Base-by-base conservation (phyloP, 2,329 filamentous ascomycete species). In the Colletotrichum sp. region DNA sequence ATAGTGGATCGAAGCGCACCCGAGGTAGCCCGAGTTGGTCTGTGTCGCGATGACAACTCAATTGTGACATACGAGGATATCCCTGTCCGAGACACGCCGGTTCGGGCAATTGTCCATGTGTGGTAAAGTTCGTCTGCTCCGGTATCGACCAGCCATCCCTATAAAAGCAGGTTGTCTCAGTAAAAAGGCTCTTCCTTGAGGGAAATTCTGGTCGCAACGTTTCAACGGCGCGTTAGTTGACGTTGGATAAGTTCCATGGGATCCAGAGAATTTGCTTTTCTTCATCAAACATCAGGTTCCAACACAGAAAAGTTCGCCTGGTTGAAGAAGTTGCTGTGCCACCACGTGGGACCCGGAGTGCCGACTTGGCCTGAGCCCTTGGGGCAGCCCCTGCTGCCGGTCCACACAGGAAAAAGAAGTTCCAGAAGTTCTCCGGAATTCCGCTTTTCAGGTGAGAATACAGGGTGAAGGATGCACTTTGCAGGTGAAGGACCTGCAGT, bases 401-500 rank as follows among this genome's bases (percentile, higher is more conserved):
- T 55, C 55, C 63, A 68, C 69, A 30, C 16, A 27, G 27, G n/a
- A 27, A n/a, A 39, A 22, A 29, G 22, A 57, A 57, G 59, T 75
- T 72, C 63, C 55, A 72, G 62, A 72, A 55, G 72, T 32, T 52
- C 39, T 67, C n/a, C 22, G 30, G 19, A 32, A 68, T 67, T 22
- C 63, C 63, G 63, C 69, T 75, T 72, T 68, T 75, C 55, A 67
- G 69, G 55, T 72, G 72, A 75, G 69, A 3, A 27, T 68, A 27
- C n/a, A 34, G 63, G 61, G 67, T 71, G 19, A 49, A 29, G 32
- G 59, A 44, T 68, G 71, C 30, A 32, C 29, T 25, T 12, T 32
- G 30, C 36, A 63, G 55, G 19, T 11, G 30, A 69, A 61, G 25
- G 52, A 22, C 62, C 27, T 64, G 16, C 62, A 11, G 13, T 27